Evolutionary conservation across 768 basidiomycete species (phyloP).

Genomic region (Tubosaeta sp.): DNA sequence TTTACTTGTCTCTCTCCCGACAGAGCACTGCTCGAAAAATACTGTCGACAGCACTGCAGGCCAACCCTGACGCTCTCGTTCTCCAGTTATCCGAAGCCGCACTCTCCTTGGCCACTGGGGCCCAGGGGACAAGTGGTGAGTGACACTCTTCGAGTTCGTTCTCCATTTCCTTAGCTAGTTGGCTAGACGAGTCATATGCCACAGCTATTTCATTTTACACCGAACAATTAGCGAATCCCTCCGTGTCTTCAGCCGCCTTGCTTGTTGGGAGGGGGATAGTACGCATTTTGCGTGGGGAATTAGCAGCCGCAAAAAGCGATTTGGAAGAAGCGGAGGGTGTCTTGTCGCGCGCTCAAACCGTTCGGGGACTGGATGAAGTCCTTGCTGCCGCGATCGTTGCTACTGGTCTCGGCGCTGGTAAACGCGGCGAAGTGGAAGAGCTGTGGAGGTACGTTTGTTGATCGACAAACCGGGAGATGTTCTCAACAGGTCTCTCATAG

Average conservation of each 20-base stretch:
- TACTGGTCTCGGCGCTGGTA: constrained; percentile 51
- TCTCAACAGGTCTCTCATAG: constrained; percentile 24
- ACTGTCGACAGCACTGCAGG: constrained; percentile 76
- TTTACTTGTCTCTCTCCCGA: constrained; percentile 88
- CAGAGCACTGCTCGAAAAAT: constrained; percentile 84
- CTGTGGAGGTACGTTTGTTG: constrained; percentile 56
- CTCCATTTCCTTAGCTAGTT: background rate
- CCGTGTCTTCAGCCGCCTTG: constrained; percentile 66
- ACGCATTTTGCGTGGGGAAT: constrained; percentile 72
- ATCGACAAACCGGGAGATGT: background rate
- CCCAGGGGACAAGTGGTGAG: constrained; percentile 51
- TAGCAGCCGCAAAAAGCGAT: constrained; percentile 73
- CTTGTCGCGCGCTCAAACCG: constrained; percentile 43
- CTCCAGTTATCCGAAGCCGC: constrained; percentile 87
- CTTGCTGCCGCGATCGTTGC: constrained; percentile 66
- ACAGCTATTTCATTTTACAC: constrained; percentile 64
- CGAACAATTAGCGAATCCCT: constrained; percentile 80
- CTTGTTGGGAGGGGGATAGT: constrained; percentile 78
- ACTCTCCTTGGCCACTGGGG: constrained; percentile 70
- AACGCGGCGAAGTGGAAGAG: constrained; percentile 60
- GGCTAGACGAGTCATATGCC: constrained; percentile 31
- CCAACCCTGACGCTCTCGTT: constrained; percentile 87
- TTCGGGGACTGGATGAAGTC: constrained; percentile 52
- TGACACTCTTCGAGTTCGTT: constrained; percentile 26
- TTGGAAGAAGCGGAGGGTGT: constrained; percentile 57